Percentiles rank a stretch among this genome's conserved stretches.
phyloP scores from a whole-genome alignment of 306 rosid species.

The Mimosa pudica region DNA sequence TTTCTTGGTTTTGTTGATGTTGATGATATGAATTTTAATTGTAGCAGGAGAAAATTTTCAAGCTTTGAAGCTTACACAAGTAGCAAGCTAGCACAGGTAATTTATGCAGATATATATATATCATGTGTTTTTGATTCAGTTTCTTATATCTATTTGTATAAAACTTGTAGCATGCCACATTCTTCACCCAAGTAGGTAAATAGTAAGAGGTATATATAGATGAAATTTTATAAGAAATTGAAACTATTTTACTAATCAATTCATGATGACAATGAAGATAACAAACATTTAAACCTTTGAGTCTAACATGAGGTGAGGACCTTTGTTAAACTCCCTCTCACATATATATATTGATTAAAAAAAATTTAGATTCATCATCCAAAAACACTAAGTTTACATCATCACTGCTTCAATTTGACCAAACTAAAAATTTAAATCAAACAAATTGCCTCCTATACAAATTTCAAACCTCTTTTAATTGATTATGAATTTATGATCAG shows the following conservation, averaged over 20 bases:
- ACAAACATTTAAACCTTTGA: no score
- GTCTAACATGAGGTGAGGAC: no score
- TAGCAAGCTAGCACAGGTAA: conserved; percentile 5
- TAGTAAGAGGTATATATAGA: no score
- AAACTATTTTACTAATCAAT: no score
- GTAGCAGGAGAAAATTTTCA: neutral
- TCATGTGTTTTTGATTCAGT: neutral
- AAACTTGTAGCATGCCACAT: no score
- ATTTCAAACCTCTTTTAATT: no score
- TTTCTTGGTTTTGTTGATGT: conserved; percentile 1
- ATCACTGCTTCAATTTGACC: neutral
- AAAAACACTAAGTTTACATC: neutral
- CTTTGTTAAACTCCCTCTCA: no score
- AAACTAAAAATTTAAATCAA: neutral
- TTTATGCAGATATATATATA: neutral
- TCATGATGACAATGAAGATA: no score
- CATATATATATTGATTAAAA: no score
- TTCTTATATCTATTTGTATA: neutral
- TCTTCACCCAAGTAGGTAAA: neutral
- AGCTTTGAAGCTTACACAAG: neutral
- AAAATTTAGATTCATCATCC: no score
- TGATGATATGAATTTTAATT: neutral
- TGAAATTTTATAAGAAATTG: no score
- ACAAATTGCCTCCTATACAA: neutral
- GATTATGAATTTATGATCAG: no score